These are phyloP conservation scores for Phialophora expanda DNA, from an alignment of 2,329 filamentous ascomycete genomes.

Conservation along the genomic window DNA sequence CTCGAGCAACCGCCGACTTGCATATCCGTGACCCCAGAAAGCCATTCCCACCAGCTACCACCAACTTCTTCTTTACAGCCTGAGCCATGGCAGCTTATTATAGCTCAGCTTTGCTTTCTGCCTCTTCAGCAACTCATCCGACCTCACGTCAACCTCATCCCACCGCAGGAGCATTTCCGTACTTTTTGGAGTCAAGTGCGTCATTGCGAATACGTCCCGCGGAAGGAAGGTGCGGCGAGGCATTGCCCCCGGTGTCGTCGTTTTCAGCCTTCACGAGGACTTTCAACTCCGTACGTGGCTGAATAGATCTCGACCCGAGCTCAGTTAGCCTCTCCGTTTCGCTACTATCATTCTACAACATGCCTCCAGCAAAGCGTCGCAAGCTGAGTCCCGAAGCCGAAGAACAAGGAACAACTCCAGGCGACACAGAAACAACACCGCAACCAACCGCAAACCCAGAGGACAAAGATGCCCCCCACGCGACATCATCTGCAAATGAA, in stretches of 20 bases:
- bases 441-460: background rate
- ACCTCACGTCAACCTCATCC: background rate
- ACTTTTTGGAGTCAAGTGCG: constrained; percentile 31
- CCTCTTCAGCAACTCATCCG: background rate
- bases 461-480: background rate
- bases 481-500: constrained; percentile 3
- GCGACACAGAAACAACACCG: background rate
- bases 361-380: constrained; percentile 34
- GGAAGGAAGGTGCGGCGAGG: constrained; percentile 31
- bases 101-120: background rate
- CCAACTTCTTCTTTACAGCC: constrained; percentile 71
- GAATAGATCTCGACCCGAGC: background rate
- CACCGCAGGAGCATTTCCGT: background rate
- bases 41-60: constrained; percentile 92
- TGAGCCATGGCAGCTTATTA: constrained; percentile 25
- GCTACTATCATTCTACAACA: constrained; percentile 6
- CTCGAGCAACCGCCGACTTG: constrained; percentile 80
- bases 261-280: background rate
- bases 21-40: constrained; percentile 88
- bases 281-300: background rate
- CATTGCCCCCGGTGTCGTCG: background rate
- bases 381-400: constrained; percentile 30
- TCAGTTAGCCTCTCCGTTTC: background rate
- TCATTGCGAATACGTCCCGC: constrained; percentile 14
- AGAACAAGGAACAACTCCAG: constrained; percentile 5